A percentile compares a stretch with the other conserved stretches of the same genome.
Conservation (phyloP, 1,284 basidiomycete species). For the Sanghuangporus baumii region DNA sequence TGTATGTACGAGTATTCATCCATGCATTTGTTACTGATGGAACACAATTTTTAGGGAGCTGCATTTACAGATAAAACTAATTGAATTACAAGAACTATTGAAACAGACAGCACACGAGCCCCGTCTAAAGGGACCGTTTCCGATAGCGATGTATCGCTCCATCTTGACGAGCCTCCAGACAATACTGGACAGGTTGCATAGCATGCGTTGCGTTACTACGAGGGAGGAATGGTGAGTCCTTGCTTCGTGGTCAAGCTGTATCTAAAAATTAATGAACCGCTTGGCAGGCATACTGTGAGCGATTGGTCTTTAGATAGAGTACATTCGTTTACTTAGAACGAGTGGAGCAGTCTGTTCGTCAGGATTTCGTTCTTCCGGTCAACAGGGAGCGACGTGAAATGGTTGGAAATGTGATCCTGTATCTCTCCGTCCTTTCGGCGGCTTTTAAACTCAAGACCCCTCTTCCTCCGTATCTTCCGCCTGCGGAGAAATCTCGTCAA, state of each 20-base stretch:
- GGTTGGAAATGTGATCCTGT: slow-evolving; percentile 91
- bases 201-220: slow-evolving; percentile 92
- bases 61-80: slow-evolving; percentile 86
- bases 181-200: slow-evolving; percentile 86
- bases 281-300: background rate
- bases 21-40: slow-evolving; percentile 4
- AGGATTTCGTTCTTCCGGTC: slow-evolving; percentile 86
- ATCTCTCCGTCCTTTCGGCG: slow-evolving; percentile 83
- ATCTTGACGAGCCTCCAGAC: slow-evolving; percentile 85
- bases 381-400: slow-evolving; percentile 85
- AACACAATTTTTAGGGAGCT: slow-evolving; percentile 64
- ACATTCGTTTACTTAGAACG: background rate
- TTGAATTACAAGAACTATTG: slow-evolving; percentile 76
- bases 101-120: slow-evolving; percentile 91
- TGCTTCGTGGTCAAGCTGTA: background rate
- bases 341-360: slow-evolving; percentile 61
- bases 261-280: background rate
- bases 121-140: slow-evolving; percentile 91
- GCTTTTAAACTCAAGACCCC: slow-evolving; percentile 88
- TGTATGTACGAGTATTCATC: slow-evolving; percentile 41
- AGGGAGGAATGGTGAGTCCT: slow-evolving; percentile 80
- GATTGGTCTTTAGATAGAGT: background rate
- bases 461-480: slow-evolving; percentile 91
- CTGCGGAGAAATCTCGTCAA: slow-evolving; percentile 78
- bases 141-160: slow-evolving; percentile 73